Evolutionary conservation across 148 eudicot species (phyloP).

Genomic region (Rheum nobile): DNA sequence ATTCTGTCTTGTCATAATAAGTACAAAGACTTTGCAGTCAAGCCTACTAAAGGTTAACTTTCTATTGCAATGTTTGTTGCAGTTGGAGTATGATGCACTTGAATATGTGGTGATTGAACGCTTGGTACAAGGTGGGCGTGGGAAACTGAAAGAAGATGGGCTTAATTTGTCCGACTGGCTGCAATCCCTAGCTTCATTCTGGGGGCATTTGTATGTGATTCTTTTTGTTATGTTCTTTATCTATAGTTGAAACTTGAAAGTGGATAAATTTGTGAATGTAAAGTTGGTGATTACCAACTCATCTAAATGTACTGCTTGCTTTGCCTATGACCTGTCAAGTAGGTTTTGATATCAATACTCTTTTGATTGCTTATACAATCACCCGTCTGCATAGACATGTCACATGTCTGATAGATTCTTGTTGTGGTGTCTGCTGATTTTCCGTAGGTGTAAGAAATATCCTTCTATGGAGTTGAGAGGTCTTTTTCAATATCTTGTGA

Average conservation of each 20-base stretch:
- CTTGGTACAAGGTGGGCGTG: slow-evolving; percentile 83
- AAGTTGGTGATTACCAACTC: too few relatives aligned
- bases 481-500: slow-evolving; percentile 91
- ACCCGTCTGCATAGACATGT: background rate
- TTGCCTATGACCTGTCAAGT: background rate
- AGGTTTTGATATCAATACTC: background rate
- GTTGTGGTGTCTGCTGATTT: slow-evolving; percentile 10
- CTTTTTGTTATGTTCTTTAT: background rate
- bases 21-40: background rate
- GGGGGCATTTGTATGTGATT: slow-evolving; percentile 95
- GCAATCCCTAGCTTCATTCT: slow-evolving; percentile 95
- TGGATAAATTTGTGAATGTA: background rate
- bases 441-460: slow-evolving; percentile 86
- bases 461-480: slow-evolving; percentile 99
- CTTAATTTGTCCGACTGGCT: slow-evolving; percentile 99
- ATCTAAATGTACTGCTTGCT: too few relatives aligned
- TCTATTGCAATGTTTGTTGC: slow-evolving; percentile 16
- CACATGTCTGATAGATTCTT: background rate
- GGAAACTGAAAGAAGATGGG: slow-evolving; percentile 93
- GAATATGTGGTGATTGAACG: slow-evolving; percentile 98
- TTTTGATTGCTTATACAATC: background rate
- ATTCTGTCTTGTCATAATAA: background rate
- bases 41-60: background rate
- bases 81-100: slow-evolving; percentile 93
- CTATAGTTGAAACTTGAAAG: too few relatives aligned